Conservation (phyloP, 306 rosid species). For the Nissolia schottii region DNA sequence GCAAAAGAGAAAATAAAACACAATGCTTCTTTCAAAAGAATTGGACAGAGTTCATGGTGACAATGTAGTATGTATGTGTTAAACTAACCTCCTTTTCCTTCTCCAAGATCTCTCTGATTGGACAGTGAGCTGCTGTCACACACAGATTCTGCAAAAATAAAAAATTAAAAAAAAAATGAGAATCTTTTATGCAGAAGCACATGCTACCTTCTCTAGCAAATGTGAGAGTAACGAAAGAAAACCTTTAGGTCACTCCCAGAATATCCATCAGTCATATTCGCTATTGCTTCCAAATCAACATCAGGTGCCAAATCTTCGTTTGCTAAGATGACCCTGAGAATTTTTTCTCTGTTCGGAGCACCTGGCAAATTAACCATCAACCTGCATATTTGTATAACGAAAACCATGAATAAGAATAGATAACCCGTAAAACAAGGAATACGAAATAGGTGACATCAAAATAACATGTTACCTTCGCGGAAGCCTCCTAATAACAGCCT, state of each 20-base stretch:
- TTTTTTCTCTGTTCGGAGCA: conserved; percentile 74
- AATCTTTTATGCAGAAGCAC: neutral
- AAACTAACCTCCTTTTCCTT: conserved; percentile 79
- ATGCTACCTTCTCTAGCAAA: conserved; percentile 7
- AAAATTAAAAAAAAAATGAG: conserved; percentile 28
- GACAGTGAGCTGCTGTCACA: conserved; percentile 84
- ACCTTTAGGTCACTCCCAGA: conserved; percentile 99
- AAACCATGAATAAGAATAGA: neutral
- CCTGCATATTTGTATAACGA: conserved; percentile 34
- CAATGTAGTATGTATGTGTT: neutral
- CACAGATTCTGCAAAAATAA: conserved; percentile 93
- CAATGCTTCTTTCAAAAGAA: neutral
- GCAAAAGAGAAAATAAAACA: neutral
- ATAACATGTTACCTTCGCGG: conserved; percentile 64
- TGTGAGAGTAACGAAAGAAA: neutral
- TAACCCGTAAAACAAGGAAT: neutral
- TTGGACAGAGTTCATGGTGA: neutral
- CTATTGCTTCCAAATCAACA: conserved; percentile 71
- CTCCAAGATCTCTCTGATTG: conserved; percentile 86
- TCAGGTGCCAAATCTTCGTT: conserved; percentile 80
- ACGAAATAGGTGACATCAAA: neutral
- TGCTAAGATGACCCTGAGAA: conserved; percentile 72
- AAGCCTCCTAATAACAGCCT: conserved; percentile 97
- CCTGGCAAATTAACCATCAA: conserved; percentile 96
- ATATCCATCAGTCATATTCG: conserved; percentile 91